Base-by-base conservation (phyloP, 192 early-diverging fungal species). In the Pilobolus umbonatus region DNA sequence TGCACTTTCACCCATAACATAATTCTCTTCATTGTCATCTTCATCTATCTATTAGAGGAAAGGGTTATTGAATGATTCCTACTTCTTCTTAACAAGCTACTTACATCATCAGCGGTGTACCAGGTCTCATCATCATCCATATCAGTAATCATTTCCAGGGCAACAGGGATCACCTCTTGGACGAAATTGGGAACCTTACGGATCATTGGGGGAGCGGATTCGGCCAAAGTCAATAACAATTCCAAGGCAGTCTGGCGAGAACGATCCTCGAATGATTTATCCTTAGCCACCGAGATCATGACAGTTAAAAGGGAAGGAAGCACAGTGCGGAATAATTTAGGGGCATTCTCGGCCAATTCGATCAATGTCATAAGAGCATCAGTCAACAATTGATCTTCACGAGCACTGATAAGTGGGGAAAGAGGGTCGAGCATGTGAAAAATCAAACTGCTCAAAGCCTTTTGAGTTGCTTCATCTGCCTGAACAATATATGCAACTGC, bases 101-200 rank as follows among this genome's bases (percentile, higher is more conserved):
- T 61, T 54, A 87, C 83, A 65, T 86, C 83, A 39, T 95, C 89
- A 1, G 85, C 84, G 10, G 85, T 88, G 73, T 96, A 88, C 98
- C 98, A 99, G 4, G 75, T 77, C 64, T 86, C 79, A 39, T 84
- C 82, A 65, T 96, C 92, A 51, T 96, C 95, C 44, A 98, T 73
- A 59, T 91, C 83, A 35, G 88, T 86, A 87, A 98, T 92, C 98
- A 96, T 98, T 70, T 90, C 80, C 79, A 98, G 71, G 44, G 91
- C 79, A 29, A 94, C 81, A 1, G 98, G 98, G 50, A 98, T 85
- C 31, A 98, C 49, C 28, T 80, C 80, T 28, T 74, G 55, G 57
- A 80, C 80, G 76, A 96, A 98, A 60, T 85, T 82, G 36, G 86
- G 71, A 44, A 88, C 71, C 83, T 99, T 99, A 60, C 95, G 85